A percentile compares a stretch with the other conserved stretches of the same genome.
Evolutionary conservation across 345 rosid species (phyloP).

Genomic region (Gossypium turneri): DNA sequence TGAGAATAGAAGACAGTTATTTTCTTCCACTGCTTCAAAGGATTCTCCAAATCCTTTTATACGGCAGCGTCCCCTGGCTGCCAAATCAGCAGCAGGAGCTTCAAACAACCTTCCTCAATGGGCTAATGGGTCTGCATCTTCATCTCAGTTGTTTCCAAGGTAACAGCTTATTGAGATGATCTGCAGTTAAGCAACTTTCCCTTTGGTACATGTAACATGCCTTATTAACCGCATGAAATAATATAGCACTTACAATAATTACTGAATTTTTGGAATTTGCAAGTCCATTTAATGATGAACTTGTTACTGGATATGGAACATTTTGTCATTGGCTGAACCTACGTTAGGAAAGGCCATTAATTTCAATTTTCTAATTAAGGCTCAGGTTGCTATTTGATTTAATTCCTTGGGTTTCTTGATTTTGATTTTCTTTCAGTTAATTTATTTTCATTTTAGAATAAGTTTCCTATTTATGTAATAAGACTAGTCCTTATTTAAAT

Average conservation of each 20-base stretch:
- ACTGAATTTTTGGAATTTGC: neutral
- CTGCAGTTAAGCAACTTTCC: neutral
- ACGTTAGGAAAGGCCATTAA: too few relatives aligned
- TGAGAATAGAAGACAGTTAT: constrained; percentile 72
- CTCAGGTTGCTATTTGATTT: too few relatives aligned
- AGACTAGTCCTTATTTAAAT: too few relatives aligned
- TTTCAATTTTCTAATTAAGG: too few relatives aligned
- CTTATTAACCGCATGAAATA: neutral
- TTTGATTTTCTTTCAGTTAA: too few relatives aligned
- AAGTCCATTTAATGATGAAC: neutral
- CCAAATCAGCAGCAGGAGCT: constrained; percentile 42
- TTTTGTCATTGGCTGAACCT: neutral
- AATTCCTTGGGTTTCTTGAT: too few relatives aligned
- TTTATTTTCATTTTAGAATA: too few relatives aligned
- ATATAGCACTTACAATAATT: neutral
- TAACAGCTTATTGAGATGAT: neutral
- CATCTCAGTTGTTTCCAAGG: constrained; percentile 38
- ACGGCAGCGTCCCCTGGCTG: constrained; percentile 77
- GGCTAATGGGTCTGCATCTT: constrained; percentile 58
- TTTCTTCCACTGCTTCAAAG: constrained; percentile 64
- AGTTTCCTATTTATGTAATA: too few relatives aligned
- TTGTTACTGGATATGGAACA: neutral
- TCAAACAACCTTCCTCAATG: constrained; percentile 63
- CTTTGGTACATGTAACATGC: neutral
- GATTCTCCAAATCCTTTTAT: constrained; percentile 72